Evolutionary conservation across 306 rosid species (phyloP), one percentile per base, ranked within the genome.

Genomic region (Chamaecrista fasciculata): DNA sequence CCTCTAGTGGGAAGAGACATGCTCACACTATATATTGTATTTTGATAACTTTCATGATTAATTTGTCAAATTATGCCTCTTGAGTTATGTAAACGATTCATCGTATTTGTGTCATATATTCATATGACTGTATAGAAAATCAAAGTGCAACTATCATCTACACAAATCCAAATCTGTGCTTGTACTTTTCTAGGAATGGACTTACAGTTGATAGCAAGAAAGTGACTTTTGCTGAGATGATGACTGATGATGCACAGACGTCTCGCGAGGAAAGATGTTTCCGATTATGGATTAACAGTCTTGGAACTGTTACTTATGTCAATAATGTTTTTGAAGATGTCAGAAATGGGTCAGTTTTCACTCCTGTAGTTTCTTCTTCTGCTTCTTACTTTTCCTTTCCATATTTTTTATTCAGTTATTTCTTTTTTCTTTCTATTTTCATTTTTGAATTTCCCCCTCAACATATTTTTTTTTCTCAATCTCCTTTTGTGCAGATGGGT

Each of bases 221-320:
- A 76, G 81, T 82, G 88, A 82, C 89, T 50, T 88, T 85, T 79
- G 97, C 98, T 73, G 98, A 94, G 92, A 89, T 90, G 98, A 90
- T 94, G 98, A 90, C 96, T 7, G 97, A 90, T 68, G 98, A 94
- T 86, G 95, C 79, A 15, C 74, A 88, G 82, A 94, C 95, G 51
- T 94, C 99, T 68, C 85, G 97, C 28, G 99, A 91, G 75, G 99
- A 94, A 84, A 83, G 99, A 80, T 94, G 99, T 81, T 94, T 91
- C 80, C 86, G 97, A 70, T 79, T 94, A 60, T 94, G 99, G 99
- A 91, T 94, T 62, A 94, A 94, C 83, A 91, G 99, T 84, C 97
- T 94, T 73, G 97, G 96, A 82, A 85, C 70, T 79, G 80, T 82
- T 67, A 86, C 99, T 71, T 85, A 86, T 60, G 88, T 94, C 81